Evolutionary conservation across 305 asterid species (phyloP).

Genomic region (Fraxinus sp.): DNA sequence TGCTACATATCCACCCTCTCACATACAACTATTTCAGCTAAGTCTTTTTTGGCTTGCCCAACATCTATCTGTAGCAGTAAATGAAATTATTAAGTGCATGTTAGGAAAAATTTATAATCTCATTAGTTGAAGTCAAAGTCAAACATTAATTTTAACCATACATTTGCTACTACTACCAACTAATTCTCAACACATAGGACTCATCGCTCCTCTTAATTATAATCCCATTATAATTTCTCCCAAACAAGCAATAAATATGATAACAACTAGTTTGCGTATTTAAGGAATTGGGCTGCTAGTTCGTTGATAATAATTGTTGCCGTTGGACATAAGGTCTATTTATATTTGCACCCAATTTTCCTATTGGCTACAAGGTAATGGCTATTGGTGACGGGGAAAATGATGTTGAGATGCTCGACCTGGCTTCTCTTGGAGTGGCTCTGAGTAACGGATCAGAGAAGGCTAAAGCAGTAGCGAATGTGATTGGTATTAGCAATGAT

Average conservation of each 20-base stretch:
- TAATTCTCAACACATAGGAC: neutral
- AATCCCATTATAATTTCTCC: neutral
- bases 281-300: neutral
- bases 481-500: conserved; percentile 80
- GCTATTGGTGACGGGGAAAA: conserved; percentile 99
- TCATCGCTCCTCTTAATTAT: neutral
- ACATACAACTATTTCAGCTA: neutral
- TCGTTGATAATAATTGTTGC: neutral
- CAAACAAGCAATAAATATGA: neutral
- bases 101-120: neutral
- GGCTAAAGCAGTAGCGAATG: conserved; percentile 84
- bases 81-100: neutral
- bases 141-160: neutral
- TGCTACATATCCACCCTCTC: neutral
- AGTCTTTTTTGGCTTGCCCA: neutral
- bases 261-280: neutral
- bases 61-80: neutral
- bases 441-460: conserved; percentile 90
- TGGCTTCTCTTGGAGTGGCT: conserved; percentile 93
- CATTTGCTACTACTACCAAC: neutral
- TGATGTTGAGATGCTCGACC: conserved; percentile 91
- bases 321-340: neutral
- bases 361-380: conserved; percentile 52
- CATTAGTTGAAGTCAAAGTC: neutral
- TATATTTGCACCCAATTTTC: neutral